Evolutionary conservation across 1,284 basidiomycete species (phyloP).

Genomic region (Marasmius fiardii): DNA sequence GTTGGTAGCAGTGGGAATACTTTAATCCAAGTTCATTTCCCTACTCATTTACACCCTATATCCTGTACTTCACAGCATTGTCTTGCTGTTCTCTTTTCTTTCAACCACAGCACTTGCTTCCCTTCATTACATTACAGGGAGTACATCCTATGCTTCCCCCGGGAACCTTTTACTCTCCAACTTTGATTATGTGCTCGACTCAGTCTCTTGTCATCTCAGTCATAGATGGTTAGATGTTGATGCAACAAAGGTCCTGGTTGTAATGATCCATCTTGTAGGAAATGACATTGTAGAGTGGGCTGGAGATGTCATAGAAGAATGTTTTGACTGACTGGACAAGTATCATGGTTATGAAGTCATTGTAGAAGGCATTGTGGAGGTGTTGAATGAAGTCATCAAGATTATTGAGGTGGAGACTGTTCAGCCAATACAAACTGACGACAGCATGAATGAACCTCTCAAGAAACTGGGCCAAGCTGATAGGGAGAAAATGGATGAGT

Average conservation of each 20-base stretch:
- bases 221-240: conserved; percentile 76
- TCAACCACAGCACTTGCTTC: conserved; percentile 70
- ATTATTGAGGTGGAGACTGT: conserved; percentile 57
- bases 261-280: conserved; percentile 84
- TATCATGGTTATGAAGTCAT: conserved; percentile 87
- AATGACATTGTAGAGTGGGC: conserved; percentile 82
- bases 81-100: conserved; percentile 65
- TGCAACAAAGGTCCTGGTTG: conserved; percentile 75
- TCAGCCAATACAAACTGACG: conserved; percentile 21
- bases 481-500: conserved; percentile 36
- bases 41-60: conserved; percentile 82
- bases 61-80: conserved; percentile 78
- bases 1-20: conserved; percentile 62
- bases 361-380: conserved; percentile 85
- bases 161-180: conserved; percentile 86
- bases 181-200: conserved; percentile 91
- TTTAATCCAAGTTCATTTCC: conserved; percentile 63
- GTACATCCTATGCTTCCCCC: conserved; percentile 79
- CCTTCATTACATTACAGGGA: conserved; percentile 63
- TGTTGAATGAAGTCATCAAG: conserved; percentile 74
- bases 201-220: conserved; percentile 77
- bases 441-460: not conserved
- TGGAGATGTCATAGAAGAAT: conserved; percentile 90
- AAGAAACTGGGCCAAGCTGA: conserved; percentile 14
- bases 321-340: conserved; percentile 91